Conservation (phyloP, 2,329 filamentous ascomycete genomes). For the Penicillium sp. region DNA sequence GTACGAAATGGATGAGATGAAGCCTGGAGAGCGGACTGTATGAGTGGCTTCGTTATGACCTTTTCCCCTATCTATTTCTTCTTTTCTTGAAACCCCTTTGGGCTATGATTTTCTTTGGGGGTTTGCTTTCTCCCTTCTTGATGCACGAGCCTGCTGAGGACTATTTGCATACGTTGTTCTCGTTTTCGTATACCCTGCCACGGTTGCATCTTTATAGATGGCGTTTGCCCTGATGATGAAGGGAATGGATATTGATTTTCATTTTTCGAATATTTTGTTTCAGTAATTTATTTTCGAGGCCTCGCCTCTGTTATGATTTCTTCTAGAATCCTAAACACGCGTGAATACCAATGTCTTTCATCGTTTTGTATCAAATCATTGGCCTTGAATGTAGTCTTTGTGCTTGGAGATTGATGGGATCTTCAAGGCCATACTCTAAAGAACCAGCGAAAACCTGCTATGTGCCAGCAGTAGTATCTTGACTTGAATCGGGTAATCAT, state of each 20-base stretch:
- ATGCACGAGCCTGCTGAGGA: not conserved
- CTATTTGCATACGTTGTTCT: conserved; percentile 22
- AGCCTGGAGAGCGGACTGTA: conserved; percentile 38
- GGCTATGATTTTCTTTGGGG: conserved; percentile 23
- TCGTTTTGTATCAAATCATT: no score
- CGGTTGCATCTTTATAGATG: conserved; percentile 41
- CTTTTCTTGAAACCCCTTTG: conserved; percentile 9
- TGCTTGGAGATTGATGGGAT: no score
- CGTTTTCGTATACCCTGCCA: conserved; percentile 40
- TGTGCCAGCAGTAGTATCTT: no score
- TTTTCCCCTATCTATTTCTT: conserved; percentile 6
- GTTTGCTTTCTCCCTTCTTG: conserved; percentile 4
- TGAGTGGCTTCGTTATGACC: conserved; percentile 25
- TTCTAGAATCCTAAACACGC: no score
- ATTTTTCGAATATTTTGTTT: conserved; percentile 23
- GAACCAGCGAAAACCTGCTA: no score
- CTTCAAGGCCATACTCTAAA: no score
- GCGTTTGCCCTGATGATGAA: conserved; percentile 34
- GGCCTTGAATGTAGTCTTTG: no score
- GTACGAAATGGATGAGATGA: conserved; percentile 46
- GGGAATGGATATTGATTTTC: conserved; percentile 24
- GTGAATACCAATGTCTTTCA: not conserved
- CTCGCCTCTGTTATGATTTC: not conserved
- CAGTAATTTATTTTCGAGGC: conserved; percentile 14
- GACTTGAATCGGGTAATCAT: no score